Percentiles rank a stretch among this genome's conserved stretches.
Conservation (phyloP, 169 alveolate species). For the Cryptosporidium tyzzeri region DNA sequence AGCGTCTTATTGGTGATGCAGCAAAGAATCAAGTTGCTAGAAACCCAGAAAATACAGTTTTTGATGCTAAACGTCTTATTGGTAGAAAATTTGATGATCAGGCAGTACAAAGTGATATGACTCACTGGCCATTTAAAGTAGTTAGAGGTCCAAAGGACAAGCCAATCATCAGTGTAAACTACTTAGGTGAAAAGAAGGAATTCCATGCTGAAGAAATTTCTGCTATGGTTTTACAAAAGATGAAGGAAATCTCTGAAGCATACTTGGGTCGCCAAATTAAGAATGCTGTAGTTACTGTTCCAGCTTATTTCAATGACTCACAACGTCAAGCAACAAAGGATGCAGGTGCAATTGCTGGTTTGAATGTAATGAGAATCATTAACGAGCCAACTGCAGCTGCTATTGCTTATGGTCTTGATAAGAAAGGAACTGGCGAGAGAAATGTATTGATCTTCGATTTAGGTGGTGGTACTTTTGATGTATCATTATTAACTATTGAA, state of each 20-base stretch:
- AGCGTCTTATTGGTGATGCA: conserved; percentile 95
- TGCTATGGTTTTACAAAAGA: conserved; percentile 96
- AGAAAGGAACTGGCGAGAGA: conserved; percentile 93
- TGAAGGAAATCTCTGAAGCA: conserved; percentile 98
- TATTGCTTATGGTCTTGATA: conserved; percentile 98
- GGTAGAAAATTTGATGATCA: conserved; percentile 97
- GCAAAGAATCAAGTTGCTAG: conserved; percentile 98
- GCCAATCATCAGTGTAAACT: conserved; percentile 94
- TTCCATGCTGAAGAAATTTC: conserved; percentile 99
- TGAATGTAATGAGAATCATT: conserved; percentile 96
- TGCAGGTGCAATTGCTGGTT: conserved; percentile 98
- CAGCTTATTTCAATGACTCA: conserved; percentile 99
- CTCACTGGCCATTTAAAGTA: conserved; percentile 94
- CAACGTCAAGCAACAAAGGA: conserved; percentile 99
- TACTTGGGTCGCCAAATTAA: conserved; percentile 95
- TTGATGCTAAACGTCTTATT: conserved; percentile 97
- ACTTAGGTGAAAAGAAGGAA: conserved; percentile 90
- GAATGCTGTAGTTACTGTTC: conserved; percentile 96
- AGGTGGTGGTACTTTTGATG: conserved; percentile 99
- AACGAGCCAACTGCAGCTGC: conserved; percentile 99
- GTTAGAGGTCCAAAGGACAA: conserved; percentile 93
- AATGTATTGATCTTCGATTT: conserved; percentile 97
- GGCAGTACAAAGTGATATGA: conserved; percentile 95
- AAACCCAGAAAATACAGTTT: conserved; percentile 97
- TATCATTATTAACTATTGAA: conserved; percentile 96